Evolutionary conservation across 306 rosid genomes (phyloP).

Genomic region (Argentina anserina): DNA sequence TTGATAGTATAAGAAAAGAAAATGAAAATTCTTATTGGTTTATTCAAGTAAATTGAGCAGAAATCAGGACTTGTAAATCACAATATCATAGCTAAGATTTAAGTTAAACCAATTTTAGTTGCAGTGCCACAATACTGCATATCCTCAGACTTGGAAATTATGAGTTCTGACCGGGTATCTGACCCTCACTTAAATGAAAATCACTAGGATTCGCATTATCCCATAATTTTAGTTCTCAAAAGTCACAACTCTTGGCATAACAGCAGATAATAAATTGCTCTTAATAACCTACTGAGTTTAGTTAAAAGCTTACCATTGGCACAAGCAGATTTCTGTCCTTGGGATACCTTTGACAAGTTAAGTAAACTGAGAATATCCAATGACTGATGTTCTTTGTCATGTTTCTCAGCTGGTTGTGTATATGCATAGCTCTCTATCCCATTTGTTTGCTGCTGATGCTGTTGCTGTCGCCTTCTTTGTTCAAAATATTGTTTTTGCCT

Average conservation of each 20-base stretch:
- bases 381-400: slow-evolving; percentile 53
- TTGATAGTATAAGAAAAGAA: slow-evolving; percentile 9
- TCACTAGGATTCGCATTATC: neutral
- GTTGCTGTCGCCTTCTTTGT: slow-evolving; percentile 72
- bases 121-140: neutral
- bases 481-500: slow-evolving; percentile 97
- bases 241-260: neutral
- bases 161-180: neutral
- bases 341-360: slow-evolving; percentile 55
- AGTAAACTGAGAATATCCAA: slow-evolving; percentile 76
- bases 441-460: slow-evolving; percentile 47
- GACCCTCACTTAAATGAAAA: neutral
- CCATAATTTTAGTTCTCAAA: slow-evolving; percentile 2
- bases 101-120: neutral
- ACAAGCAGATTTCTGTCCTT: slow-evolving; percentile 34
- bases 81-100: neutral
- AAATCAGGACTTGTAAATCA: neutral
- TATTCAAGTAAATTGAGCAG: neutral
- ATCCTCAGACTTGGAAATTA: neutral
- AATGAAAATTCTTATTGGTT: slow-evolving; percentile 2
- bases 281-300: neutral
- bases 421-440: slow-evolving; percentile 41
- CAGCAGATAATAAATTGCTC: slow-evolving; percentile 3
- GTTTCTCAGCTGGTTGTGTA: slow-evolving; percentile 31
- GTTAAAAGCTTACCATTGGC: slow-evolving; percentile 36